Evolutionary conservation across 108 stramenopile species (phyloP), one percentile per base, ranked within the genome.

Genomic region (Conticribra weissflogii): DNA sequence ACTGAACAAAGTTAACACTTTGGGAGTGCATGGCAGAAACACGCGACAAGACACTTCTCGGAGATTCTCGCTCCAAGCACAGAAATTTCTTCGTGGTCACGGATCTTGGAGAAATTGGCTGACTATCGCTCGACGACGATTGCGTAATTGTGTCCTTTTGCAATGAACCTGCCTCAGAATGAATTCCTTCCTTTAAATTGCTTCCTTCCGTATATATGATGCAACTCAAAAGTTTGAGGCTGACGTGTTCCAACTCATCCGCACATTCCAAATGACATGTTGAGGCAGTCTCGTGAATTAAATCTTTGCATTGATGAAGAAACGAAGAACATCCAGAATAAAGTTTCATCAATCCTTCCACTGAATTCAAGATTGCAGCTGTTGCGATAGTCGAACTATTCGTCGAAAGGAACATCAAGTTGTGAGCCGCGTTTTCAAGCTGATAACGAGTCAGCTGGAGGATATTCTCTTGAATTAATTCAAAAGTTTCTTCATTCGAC

Each of bases 321-420:
- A 71, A 71, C 0, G 41, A 47, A 18, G 52, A 32, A 8, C 34
- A 44, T 14, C 23, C 19, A 54, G 44, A 24, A 41, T 15, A 52
- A 41, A 32, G 25, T 3, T 25, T 71, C 28, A 62, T 62, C 3
- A 62, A 27, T 15, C 52, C 71, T 62, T 71, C 71, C 21, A 71
- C 22, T 1, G 71, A 49, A 32, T 71, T 71, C 60, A 71, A 30
- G 29, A 71, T 15, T 22, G 71, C 60, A 71, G 71, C 71, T 17
- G 59, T n/a, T 31, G 52, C 49, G 47, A 71, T 31, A 12, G 55
- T 28, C 5, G 60, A 71, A 0, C 51, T 62, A 8, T 53, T 24
- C 1, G 32, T 41, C 30, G 53, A 34, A 46, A 71, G 28, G n/a
- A 71, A 62, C 18, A 21, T 29, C 2, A 44, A 24, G 19, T 62